Evolutionary conservation across 2,329 filamentous ascomycete genomes (phyloP), one percentile per base, ranked within the genome.

Genomic region (Trichoderma pleuroti): DNA sequence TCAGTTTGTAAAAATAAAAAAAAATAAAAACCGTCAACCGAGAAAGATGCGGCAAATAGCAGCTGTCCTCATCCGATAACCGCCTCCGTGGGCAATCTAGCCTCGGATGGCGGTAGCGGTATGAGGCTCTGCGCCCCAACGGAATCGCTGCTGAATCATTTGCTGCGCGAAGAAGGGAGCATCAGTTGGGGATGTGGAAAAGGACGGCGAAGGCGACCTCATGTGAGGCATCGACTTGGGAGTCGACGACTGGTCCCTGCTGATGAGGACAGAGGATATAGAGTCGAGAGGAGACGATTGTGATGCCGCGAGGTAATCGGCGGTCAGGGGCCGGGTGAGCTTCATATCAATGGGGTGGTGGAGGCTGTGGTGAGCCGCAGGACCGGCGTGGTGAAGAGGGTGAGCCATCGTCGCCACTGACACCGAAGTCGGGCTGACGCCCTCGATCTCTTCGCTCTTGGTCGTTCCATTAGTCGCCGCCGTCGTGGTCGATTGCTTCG

Each of bases 401-500:
- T 60, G 68, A 52, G 30, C 54, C 24, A 34, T 16, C 42, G 30
- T 60, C 39, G 56, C 21, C 24, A 49, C 39, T 21, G 65, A 36
- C 54, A 46, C 65, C 14, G 63, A 28, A 34, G 18, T 34, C n/a
- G 59, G 64, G 60, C 59, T 69, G 14, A 39, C 18, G n/a, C 52
- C 26, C 28, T 65, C 70, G 30, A 30, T 49, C 49, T 71, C 63
- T 34, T 54, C 70, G 36, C 49, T 42, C 49, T 49, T 68, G n/a
- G 49, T 26, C 18, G 64, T 24, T 52, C 83, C 86, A 66, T 88
- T 52, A 49, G 46, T 52, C 26, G 26, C 85, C 68, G 84, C 76
- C 67, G 83, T 81, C 36, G 86, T 84, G 71, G 83, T 86, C 54
- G 83, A 82, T 76, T 87, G 86, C 77, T 88, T 88, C 21, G 87